A percentile compares a stretch with the other conserved stretches of the same genome.
phyloP scores from a whole-genome alignment of 2,329 filamentous ascomycete species.

The Epichloe gansuensis region DNA sequence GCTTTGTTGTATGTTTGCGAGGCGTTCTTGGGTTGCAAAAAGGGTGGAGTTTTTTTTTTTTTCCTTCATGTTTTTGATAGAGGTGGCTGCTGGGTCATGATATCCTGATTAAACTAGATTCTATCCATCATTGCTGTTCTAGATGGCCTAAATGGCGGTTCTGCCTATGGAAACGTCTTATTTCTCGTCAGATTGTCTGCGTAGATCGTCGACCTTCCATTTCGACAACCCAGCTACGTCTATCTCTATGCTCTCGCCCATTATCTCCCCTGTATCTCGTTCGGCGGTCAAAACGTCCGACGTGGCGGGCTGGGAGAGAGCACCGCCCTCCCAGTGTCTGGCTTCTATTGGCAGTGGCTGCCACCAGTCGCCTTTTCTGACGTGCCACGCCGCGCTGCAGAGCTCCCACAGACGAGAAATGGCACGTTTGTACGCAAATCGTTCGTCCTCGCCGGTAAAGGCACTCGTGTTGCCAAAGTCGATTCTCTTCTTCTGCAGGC shows the following conservation, averaged over 20 bases:
- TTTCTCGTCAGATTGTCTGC: slow-evolving; percentile 11
- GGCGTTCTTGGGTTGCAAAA: not conserved
- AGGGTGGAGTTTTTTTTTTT: not conserved
- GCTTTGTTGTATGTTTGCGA: slow-evolving; percentile 10
- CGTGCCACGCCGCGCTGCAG: slow-evolving; percentile 61
- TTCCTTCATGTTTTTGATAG: not conserved
- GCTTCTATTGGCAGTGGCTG: slow-evolving; percentile 50
- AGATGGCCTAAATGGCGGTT: no score
- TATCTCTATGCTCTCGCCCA: slow-evolving; percentile 22
- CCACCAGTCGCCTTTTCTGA: slow-evolving; percentile 55
- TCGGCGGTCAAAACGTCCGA: slow-evolving; percentile 2
- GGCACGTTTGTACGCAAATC: slow-evolving; percentile 69
- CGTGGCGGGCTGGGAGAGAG: slow-evolving; percentile 12
- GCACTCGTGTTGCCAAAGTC: slow-evolving; percentile 56
- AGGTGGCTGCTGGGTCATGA: no score
- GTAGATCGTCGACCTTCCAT: slow-evolving; percentile 23
- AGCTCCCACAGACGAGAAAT: slow-evolving; percentile 72
- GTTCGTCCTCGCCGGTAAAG: slow-evolving; percentile 70
- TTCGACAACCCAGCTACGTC: slow-evolving; percentile 27
- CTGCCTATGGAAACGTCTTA: not conserved
- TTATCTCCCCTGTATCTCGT: slow-evolving; percentile 14
- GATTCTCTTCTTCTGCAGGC: slow-evolving; percentile 24
- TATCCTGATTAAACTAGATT: no score
- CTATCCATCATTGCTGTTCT: no score
- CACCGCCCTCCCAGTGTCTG: slow-evolving; percentile 50